Evolutionary conservation across 164 flowering plant species (phyloP).

Genomic region (Malania oleifera): DNA sequence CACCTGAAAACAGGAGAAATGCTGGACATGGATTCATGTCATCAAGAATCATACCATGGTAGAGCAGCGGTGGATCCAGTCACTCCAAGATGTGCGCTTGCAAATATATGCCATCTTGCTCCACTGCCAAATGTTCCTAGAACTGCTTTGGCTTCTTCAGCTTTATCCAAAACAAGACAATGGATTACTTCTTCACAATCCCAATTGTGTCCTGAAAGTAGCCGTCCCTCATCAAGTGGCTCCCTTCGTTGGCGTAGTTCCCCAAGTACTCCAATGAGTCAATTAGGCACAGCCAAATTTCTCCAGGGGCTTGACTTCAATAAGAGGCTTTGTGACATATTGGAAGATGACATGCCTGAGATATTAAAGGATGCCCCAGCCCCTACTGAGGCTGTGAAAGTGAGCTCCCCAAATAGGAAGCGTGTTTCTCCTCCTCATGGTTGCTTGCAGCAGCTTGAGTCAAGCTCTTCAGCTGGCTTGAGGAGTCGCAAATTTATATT

Average conservation of each 20-base stretch:
- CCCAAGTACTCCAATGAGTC: slow-evolving; percentile 37
- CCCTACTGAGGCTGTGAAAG: slow-evolving; percentile 40
- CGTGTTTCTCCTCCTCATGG: slow-evolving; percentile 64
- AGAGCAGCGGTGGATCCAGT: slow-evolving; percentile 13
- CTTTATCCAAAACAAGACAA: slow-evolving; percentile 28
- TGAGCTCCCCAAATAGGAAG: slow-evolving; percentile 65
- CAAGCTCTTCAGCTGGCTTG: slow-evolving; percentile 40
- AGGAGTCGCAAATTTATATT: slow-evolving; percentile 68
- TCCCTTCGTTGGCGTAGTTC: slow-evolving; percentile 42
- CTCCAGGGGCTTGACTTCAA: slow-evolving; percentile 24
- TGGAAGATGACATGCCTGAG: slow-evolving; percentile 59
- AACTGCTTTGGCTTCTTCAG: slow-evolving; percentile 16
- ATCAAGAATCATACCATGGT: slow-evolving; percentile 16
- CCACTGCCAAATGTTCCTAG: slow-evolving; percentile 22
- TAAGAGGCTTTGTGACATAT: slow-evolving; percentile 15
- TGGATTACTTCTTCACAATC: slow-evolving; percentile 15
- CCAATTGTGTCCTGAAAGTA: slow-evolving; percentile 20
- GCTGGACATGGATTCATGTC: slow-evolving; percentile 15
- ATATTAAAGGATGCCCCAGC: slow-evolving; percentile 41
- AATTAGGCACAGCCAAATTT: slow-evolving; percentile 19
- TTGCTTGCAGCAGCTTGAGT: slow-evolving; percentile 29
- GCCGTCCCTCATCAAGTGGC: slow-evolving; percentile 15
- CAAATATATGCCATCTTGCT: slow-evolving; percentile 18
- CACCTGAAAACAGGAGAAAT: slow-evolving; percentile 17
- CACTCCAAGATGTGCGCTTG: slow-evolving; percentile 19